phyloP scores from a whole-genome alignment of 306 rosid genomes.

The Dalbergia oliveri region DNA sequence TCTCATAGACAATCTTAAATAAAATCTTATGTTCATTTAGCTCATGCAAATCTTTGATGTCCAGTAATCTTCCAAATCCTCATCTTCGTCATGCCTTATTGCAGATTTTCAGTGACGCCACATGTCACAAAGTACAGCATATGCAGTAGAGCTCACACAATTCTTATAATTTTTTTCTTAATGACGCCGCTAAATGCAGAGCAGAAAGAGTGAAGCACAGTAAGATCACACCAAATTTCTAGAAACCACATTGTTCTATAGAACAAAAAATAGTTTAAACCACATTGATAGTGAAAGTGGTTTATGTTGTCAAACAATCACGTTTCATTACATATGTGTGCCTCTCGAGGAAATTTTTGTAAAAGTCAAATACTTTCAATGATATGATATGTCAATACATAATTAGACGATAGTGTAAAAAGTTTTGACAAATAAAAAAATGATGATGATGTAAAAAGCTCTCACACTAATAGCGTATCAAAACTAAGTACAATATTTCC shows the following conservation, averaged over 20 bases:
- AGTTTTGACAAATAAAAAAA: too few relatives aligned
- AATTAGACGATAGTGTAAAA: too few relatives aligned
- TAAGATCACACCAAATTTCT: slow-evolving; percentile 12
- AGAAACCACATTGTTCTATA: slow-evolving; percentile 9
- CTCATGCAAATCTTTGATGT: slow-evolving; percentile 27
- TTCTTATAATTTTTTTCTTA: neutral
- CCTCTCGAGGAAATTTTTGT: too few relatives aligned
- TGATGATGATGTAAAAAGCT: too few relatives aligned
- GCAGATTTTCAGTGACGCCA: neutral
- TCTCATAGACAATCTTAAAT: neutral
- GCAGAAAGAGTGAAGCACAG: neutral
- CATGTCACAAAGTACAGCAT: slow-evolving; percentile 9
- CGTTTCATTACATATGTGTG: too few relatives aligned
- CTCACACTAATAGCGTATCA: too few relatives aligned
- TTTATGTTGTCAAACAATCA: too few relatives aligned
- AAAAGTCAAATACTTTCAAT: too few relatives aligned
- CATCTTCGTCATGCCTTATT: slow-evolving; percentile 3
- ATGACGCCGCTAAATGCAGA: slow-evolving; percentile 7
- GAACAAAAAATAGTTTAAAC: slow-evolving; percentile 2
- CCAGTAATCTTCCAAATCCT: slow-evolving; percentile 28
- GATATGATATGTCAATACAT: too few relatives aligned
- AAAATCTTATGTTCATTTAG: slow-evolving; percentile 27
- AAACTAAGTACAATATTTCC: too few relatives aligned
- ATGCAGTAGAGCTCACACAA: neutral
- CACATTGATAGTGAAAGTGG: too few relatives aligned